Evolutionary conservation across 805 yeast genomes (phyloP).

Genomic region (Saturnispora zaruensis): DNA sequence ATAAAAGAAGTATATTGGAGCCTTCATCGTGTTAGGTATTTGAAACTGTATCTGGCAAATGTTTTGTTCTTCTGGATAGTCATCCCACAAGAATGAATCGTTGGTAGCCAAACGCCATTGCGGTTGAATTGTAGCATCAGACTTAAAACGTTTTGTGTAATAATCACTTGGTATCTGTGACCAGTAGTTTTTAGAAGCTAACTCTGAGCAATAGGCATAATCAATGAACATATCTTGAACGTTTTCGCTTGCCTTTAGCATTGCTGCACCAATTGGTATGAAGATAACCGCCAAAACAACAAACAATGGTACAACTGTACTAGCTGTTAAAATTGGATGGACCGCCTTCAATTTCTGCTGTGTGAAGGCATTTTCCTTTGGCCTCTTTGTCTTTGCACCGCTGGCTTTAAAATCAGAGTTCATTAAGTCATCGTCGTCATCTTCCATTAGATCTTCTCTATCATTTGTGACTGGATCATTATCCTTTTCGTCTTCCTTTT

Average conservation of each 20-base stretch:
- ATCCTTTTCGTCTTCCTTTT: constrained; percentile 9
- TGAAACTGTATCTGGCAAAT: constrained; percentile 67
- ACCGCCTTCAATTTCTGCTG: constrained; percentile 48
- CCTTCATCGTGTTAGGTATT: constrained; percentile 61
- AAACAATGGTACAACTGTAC: constrained; percentile 80
- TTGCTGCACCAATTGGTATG: constrained; percentile 86
- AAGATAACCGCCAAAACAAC: constrained; percentile 68
- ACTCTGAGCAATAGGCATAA: constrained; percentile 56
- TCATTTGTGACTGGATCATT: constrained; percentile 8
- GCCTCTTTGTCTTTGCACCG: constrained; percentile 46
- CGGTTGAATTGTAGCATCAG: constrained; percentile 34
- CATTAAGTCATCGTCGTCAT: constrained; percentile 33
- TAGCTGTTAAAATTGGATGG: constrained; percentile 84
- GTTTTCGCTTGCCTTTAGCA: constrained; percentile 62
- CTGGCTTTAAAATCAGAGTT: constrained; percentile 25
- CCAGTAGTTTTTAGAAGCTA: constrained; percentile 39
- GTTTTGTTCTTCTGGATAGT: constrained; percentile 37
- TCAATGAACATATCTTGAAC: constrained; percentile 74
- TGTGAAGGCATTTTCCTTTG: constrained; percentile 51
- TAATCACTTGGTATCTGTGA: constrained; percentile 52
- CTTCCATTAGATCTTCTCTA: constrained; percentile 20
- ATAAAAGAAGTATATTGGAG: constrained; percentile 74
- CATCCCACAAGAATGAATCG: constrained; percentile 32
- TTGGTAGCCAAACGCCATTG: constrained; percentile 54
- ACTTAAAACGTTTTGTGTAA: constrained; percentile 51